Conservation (phyloP, 23 red algal genomes). For the Agarophyton chilense region DNA sequence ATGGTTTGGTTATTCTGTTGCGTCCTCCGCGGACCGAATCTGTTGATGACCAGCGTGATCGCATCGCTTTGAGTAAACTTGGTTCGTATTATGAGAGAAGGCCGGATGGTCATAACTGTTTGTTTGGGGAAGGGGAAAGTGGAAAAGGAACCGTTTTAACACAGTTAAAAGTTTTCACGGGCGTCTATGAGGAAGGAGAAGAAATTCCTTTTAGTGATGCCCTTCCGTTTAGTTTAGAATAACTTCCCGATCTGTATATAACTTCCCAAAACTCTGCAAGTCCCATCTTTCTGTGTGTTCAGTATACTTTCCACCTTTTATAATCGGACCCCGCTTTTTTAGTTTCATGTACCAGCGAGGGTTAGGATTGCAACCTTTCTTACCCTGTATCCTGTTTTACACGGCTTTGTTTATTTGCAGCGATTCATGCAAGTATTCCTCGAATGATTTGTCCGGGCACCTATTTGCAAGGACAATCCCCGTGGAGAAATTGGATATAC, state of each 20-base stretch:
- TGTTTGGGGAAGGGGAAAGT: conserved; percentile 72
- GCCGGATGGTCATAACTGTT: conserved; percentile 50
- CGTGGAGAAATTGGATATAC: too few species aligned
- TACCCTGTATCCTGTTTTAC: too few species aligned
- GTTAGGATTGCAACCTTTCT: too few species aligned
- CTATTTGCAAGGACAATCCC: too few species aligned
- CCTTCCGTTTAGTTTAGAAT: conserved; percentile 76
- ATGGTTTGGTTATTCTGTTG: conserved; percentile 68
- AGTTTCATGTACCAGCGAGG: too few species aligned
- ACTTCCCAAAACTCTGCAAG: too few species aligned
- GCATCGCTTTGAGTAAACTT: conserved; percentile 69
- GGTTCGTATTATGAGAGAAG: conserved; percentile 75
- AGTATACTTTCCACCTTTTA: too few species aligned
- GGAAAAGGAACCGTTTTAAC: conserved; percentile 32
- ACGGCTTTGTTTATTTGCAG: too few species aligned
- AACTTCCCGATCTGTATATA: neutral
- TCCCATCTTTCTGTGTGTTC: too few species aligned
- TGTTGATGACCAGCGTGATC: conserved; percentile 40
- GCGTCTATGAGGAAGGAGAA: conserved; percentile 74
- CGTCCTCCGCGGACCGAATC: conserved; percentile 28
- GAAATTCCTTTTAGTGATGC: conserved; percentile 86
- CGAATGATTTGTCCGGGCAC: too few species aligned
- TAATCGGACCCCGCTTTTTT: too few species aligned
- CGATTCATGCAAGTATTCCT: too few species aligned
- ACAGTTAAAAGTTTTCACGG: conserved; percentile 56